Conservation (phyloP, 306 rosid species). For the Prunus padus region DNA sequence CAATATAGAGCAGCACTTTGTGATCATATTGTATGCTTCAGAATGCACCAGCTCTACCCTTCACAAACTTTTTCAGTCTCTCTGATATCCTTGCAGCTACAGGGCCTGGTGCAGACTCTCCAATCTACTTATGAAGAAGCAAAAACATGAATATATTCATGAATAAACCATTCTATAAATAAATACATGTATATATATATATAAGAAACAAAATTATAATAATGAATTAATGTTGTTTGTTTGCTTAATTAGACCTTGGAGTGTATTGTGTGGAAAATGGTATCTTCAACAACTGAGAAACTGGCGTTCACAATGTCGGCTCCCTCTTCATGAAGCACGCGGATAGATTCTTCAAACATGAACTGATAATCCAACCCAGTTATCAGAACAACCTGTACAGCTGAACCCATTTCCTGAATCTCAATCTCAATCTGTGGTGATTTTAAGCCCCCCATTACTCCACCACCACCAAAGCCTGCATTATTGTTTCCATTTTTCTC, state of each 20-base stretch:
- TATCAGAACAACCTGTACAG: conserved; percentile 47
- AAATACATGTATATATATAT: background rate
- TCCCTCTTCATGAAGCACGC: conserved; percentile 58
- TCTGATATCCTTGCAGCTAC: conserved; percentile 47
- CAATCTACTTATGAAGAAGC: conserved; percentile 31
- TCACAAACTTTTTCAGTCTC: conserved; percentile 42
- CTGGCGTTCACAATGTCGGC: conserved; percentile 60
- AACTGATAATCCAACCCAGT: conserved; percentile 54
- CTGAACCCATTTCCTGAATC: conserved; percentile 49
- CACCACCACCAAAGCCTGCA: background rate
- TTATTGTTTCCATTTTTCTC: background rate
- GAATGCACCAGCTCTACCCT: conserved; percentile 17
- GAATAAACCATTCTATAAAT: no score
- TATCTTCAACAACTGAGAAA: conserved; percentile 41
- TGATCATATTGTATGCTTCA: background rate
- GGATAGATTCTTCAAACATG: conserved; percentile 50
- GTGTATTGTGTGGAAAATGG: conserved; percentile 55
- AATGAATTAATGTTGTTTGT: no score
- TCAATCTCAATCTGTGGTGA: conserved; percentile 62
- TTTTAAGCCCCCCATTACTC: conserved; percentile 1
- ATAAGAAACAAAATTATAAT: no score
- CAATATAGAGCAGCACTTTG: no score
- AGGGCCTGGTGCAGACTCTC: conserved; percentile 23
- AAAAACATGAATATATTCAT: no score
- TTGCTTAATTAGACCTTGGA: conserved; percentile 37